These are phyloP conservation scores for Backusella mclennaniae DNA, from an alignment of 192 early-diverging fungal species.

Conservation along the genomic window DNA sequence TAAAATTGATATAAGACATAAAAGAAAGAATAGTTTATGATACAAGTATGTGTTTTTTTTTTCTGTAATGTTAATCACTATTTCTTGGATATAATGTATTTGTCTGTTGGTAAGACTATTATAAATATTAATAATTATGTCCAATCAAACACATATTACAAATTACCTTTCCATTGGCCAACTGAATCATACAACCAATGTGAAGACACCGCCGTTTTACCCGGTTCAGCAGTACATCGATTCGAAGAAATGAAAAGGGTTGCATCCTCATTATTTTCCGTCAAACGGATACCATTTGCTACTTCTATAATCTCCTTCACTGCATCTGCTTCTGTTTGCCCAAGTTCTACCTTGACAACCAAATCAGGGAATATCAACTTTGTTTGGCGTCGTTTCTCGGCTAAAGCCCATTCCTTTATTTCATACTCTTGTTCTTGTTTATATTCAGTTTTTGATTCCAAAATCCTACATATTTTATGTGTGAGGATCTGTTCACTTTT, in stretches of 20 bases:
- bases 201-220: background rate
- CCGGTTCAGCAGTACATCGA: background rate
- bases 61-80: background rate
- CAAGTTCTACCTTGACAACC: background rate
- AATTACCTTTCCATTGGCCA: constrained; percentile 16
- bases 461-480: background rate
- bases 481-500: background rate
- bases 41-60: background rate
- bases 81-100: background rate
- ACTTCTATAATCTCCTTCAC: background rate
- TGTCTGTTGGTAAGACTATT: background rate
- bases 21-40: background rate
- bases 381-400: background rate
- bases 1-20: background rate
- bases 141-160: background rate
- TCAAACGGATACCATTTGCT: background rate
- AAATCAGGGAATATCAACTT: background rate
- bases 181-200: constrained; percentile 10
- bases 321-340: background rate
- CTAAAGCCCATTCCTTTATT: background rate
- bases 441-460: background rate
- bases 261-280: background rate
- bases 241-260: background rate
- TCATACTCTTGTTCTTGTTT: background rate
- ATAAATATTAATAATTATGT: background rate